Conservation (phyloP, 2,329 filamentous ascomycete genomes). For the Blastomyces parvus region DNA sequence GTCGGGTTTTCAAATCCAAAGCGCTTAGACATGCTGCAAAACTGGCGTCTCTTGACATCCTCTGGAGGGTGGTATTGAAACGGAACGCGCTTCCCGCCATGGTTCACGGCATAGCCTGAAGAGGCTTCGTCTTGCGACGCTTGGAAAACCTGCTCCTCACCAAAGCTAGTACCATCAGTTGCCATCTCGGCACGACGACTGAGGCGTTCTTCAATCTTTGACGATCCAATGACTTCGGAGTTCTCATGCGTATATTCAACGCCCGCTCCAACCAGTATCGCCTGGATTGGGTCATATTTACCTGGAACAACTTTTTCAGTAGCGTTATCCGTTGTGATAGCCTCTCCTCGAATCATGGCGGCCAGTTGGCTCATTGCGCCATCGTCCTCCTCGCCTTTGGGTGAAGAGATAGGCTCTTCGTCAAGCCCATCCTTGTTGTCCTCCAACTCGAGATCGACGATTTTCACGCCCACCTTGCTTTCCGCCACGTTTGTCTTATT, state of each 20-base stretch:
- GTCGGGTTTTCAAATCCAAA: slow-evolving; percentile 67
- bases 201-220: slow-evolving; percentile 79
- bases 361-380: slow-evolving; percentile 66
- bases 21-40: slow-evolving; percentile 77
- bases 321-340: slow-evolving; percentile 30
- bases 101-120: slow-evolving; percentile 12
- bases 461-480: slow-evolving; percentile 70
- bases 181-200: slow-evolving; percentile 60
- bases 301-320: slow-evolving; percentile 27
- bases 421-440: slow-evolving; percentile 44
- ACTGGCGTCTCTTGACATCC: slow-evolving; percentile 68
- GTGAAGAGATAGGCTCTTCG: slow-evolving; percentile 16
- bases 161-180: slow-evolving; percentile 22
- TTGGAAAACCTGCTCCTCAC: slow-evolving; percentile 30
- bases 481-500: slow-evolving; percentile 98
- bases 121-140: slow-evolving; percentile 17
- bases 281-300: slow-evolving; percentile 66
- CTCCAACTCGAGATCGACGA: slow-evolving; percentile 65
- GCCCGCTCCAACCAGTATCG: slow-evolving; percentile 77
- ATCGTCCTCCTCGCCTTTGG: slow-evolving; percentile 48
- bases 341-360: slow-evolving; percentile 45
- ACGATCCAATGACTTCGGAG: slow-evolving; percentile 84
- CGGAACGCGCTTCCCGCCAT: slow-evolving; percentile 36
- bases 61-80: slow-evolving; percentile 63
- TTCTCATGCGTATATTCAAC: slow-evolving; percentile 97